Conservation (phyloP, 139 green algal genomes). For the Chlamydomonas sp. region DNA sequence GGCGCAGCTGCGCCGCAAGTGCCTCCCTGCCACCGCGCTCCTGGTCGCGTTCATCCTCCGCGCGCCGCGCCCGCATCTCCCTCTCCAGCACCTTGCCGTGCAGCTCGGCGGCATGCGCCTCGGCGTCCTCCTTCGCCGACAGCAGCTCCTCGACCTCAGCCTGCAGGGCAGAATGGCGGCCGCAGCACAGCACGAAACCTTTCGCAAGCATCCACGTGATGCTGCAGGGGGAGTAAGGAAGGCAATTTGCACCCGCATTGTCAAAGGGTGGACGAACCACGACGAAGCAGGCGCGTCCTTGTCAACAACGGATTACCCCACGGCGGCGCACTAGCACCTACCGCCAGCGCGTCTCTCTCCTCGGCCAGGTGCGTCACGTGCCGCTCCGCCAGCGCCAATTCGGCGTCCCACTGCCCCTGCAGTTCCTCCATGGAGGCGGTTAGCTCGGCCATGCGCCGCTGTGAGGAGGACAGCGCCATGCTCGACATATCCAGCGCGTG, state of each 20-base stretch:
- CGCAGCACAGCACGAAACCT: too few relatives aligned
- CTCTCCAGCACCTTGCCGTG: not conserved
- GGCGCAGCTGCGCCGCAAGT: not conserved
- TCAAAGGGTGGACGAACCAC: too few relatives aligned
- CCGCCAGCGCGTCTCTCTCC: not conserved
- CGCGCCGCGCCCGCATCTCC: not conserved
- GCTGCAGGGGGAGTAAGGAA: too few relatives aligned
- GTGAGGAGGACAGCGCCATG: not conserved
- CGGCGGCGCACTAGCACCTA: not conserved
- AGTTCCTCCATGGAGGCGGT: not conserved
- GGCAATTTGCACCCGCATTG: too few relatives aligned
- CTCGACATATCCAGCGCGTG: not conserved
- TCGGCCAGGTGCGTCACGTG: not conserved
- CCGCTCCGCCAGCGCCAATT: not conserved
- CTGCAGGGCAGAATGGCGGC: too few relatives aligned
- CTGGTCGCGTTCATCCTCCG: slow-evolving; percentile 2
- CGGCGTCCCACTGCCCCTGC: not conserved
- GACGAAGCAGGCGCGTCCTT: too few relatives aligned
- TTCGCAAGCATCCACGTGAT: too few relatives aligned
- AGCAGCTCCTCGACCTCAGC: too few relatives aligned
- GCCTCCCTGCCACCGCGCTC: not conserved
- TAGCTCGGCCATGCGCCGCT: not conserved
- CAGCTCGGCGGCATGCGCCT: not conserved
- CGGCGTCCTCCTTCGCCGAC: not conserved
- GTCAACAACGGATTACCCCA: not conserved